Evolutionary conservation across 2,329 filamentous ascomycete species (phyloP), one percentile per base, ranked within the genome.

Genomic region (Pseudophaeomoniella oleicola): DNA sequence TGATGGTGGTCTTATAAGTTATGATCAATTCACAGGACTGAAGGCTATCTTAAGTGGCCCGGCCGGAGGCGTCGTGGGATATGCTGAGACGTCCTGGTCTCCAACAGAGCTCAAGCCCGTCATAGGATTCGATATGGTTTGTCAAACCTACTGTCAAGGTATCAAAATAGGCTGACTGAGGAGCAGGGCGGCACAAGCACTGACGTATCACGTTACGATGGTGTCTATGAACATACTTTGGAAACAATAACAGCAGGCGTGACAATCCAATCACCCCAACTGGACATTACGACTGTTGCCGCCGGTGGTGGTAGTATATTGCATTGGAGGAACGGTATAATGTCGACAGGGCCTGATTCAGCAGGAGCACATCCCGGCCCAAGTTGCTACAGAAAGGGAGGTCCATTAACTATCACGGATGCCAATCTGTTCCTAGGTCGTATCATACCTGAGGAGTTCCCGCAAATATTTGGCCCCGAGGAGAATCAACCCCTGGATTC

Each of bases 21-120:
- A 60, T 6, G 44, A 50, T 22, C 48, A 63, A 48, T 93, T 94
- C 51, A 87, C 82, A 0, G 87, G 87, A 0, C 62, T 94, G 3
- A 78, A 80, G 48, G 85, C 84, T 2, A 92, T 94, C 40, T 55
- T 94, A 2, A 92, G 84, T 1, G 87, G 87, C 0, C 87, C 87
- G 2, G 87, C 87, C n/a, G 87, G 86, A 19, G 87, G 87, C 30
- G 87, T 94, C 0, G 86, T 94, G 0, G 86, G 86, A 4, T 92
- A 92, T 54, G 85, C 86, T n/a, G n/a, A n/a, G 22, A 12, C 86
- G 0, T 88, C 80, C 1, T 94, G 88, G 51, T 85, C 94, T 46
- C 69, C 77, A 0, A 64, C 78, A 39, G 87, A 81, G 0, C 80
- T 75, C 49, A 82, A 74, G 2, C 84, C 85, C 0, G 80, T 93